Percentiles rank a stretch among this genome's conserved stretches.
Conservation (phyloP, 495 filamentous ascomycete species). For the Chaetomidium leptoderma region DNA sequence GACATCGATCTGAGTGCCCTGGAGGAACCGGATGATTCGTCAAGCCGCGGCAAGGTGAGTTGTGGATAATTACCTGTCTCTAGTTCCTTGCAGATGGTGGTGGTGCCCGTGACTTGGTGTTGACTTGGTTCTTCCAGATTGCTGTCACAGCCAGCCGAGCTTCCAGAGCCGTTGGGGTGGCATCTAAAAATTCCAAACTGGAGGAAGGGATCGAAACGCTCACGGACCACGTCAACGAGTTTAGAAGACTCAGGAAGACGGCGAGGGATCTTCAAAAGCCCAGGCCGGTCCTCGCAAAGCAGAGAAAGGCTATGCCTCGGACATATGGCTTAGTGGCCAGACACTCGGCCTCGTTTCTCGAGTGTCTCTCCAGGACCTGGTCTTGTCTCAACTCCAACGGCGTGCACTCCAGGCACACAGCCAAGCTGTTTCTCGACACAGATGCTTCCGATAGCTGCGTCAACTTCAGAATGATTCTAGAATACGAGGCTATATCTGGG, state of each 20-base stretch:
- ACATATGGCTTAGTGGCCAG: not conserved
- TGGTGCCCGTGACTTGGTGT: too few species aligned
- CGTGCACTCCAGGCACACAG: not conserved
- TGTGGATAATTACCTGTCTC: too few species aligned
- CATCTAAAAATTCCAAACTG: not conserved
- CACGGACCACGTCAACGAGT: not conserved
- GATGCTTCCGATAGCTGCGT: not conserved
- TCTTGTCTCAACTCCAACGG: not conserved
- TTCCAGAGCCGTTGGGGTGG: not conserved
- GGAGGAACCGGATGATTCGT: not conserved
- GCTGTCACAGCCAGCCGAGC: not conserved
- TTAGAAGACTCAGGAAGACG: not conserved
- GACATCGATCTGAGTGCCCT: not conserved
- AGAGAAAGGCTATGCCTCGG: not conserved
- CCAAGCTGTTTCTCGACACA: not conserved
- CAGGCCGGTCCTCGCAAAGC: not conserved
- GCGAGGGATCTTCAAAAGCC: not conserved
- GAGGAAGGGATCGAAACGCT: not conserved
- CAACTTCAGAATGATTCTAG: conserved; percentile 3
- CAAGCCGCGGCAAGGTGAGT: not conserved
- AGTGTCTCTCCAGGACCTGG: not conserved
- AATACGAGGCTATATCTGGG: not conserved
- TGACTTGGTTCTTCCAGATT: not conserved
- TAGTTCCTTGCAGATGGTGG: too few species aligned
- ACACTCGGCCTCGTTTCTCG: conserved; percentile 1